Conservation (phyloP, 169 alveolate genomes). For the Plasmodium gonderi region DNA sequence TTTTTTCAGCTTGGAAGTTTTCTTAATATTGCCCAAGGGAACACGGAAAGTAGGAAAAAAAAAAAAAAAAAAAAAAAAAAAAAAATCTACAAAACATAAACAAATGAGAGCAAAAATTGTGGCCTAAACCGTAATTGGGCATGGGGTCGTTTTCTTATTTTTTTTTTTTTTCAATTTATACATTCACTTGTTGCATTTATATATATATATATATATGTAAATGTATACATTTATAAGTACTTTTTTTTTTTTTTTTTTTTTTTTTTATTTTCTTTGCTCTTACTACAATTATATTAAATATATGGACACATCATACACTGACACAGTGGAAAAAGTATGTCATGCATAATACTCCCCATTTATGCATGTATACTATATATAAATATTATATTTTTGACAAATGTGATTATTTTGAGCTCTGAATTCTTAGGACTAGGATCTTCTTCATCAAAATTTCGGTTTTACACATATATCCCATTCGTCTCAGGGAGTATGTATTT, state of each 20-base stretch:
- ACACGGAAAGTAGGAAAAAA: neutral
- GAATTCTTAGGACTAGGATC: too few relatives aligned
- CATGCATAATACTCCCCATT: too few relatives aligned
- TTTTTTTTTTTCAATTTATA: neutral
- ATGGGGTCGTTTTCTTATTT: neutral
- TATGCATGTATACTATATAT: too few relatives aligned
- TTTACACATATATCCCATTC: too few relatives aligned
- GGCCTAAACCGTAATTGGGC: too few relatives aligned
- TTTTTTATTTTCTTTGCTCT: neutral
- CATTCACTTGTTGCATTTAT: neutral
- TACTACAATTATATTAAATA: neutral
- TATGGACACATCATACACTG: neutral
- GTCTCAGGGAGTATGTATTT: too few relatives aligned
- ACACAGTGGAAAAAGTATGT: too few relatives aligned
- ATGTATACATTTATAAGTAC: neutral
- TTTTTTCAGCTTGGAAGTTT: neutral
- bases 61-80: neutral
- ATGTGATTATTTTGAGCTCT: too few relatives aligned
- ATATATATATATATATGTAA: neutral
- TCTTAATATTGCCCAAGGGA: neutral
- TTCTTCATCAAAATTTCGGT: too few relatives aligned
- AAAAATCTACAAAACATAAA: neutral
- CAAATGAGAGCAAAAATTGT: neutral
- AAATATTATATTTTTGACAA: too few relatives aligned
- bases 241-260: neutral